Percentiles rank a stretch among this genome's conserved stretches.
Evolutionary conservation across 2,329 filamentous ascomycete genomes (phyloP).

Genomic region (Ophiostoma sp.): DNA sequence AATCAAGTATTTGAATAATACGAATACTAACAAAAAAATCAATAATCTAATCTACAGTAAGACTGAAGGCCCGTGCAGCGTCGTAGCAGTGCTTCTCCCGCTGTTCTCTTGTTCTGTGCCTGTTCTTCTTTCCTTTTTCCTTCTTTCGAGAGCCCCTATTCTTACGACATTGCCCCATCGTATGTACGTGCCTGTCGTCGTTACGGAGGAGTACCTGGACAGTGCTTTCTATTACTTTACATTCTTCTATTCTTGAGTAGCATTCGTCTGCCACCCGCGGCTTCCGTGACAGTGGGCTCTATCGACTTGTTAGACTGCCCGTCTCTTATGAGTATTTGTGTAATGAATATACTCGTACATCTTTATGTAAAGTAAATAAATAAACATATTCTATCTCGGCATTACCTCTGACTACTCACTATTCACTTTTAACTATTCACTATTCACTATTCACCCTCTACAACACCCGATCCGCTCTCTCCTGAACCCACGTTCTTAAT

Average conservation of each 20-base stretch:
- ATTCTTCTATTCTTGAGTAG: not conserved
- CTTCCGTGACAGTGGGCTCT: slow-evolving; percentile 2
- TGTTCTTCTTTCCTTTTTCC: not conserved
- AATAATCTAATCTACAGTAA: not conserved
- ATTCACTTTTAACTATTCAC: not conserved
- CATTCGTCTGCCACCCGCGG: slow-evolving; percentile 8
- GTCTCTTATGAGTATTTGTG: no score
- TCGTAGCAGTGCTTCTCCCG: slow-evolving; percentile 10
- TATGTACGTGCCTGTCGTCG: no score
- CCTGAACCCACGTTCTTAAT: slow-evolving; percentile 13
- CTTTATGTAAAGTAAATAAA: no score
- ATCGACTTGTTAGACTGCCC: no score
- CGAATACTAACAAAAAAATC: not conserved
- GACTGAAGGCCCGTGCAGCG: slow-evolving; percentile 4
- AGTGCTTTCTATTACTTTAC: no score
- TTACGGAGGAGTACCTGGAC: no score
- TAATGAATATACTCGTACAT: no score
- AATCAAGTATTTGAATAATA: not conserved
- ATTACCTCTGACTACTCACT: no score
- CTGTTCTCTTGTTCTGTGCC: not conserved
- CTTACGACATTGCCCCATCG: slow-evolving; percentile 10
- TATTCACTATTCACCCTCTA: not conserved
- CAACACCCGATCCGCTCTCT: slow-evolving; percentile 7
- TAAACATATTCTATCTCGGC: no score
- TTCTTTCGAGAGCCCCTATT: not conserved